These are phyloP conservation scores for Chloris gayana DNA, from an alignment of 176 grass and related monocot species.

Conservation along the genomic window DNA sequence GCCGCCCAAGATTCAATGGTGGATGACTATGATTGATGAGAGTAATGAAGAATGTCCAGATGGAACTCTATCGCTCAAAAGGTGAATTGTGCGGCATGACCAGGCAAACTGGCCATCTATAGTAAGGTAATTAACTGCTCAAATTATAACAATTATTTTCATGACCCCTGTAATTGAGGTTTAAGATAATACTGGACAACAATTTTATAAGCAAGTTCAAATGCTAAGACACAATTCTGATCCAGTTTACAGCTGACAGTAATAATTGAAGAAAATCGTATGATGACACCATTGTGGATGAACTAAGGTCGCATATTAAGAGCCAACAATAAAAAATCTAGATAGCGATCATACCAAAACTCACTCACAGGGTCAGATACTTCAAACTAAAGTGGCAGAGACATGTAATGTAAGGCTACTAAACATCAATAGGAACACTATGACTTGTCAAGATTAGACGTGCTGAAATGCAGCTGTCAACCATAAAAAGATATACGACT, in stretches of 20 bases:
- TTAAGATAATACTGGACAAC: not conserved
- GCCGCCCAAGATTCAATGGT: constrained; percentile 12
- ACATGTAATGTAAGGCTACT: not conserved
- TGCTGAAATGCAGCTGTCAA: not conserved
- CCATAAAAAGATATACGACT: not conserved
- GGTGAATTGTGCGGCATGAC: not conserved
- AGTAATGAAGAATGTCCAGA: not conserved
- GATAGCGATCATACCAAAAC: not conserved
- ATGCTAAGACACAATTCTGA: not conserved
- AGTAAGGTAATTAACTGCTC: not conserved
- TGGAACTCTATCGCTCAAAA: constrained; percentile 4
- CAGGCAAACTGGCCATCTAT: not conserved
- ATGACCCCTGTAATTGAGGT: not conserved
- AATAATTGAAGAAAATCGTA: not conserved
- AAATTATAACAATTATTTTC: not conserved
- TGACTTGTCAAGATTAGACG: constrained; percentile 4
- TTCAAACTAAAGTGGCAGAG: not conserved
- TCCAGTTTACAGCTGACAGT: not conserved
- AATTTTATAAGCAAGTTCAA: not conserved
- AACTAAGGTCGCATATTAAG: no score
- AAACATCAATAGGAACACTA: constrained; percentile 14
- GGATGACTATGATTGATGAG: not conserved
- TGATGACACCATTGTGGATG: no score
- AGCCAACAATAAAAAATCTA: not conserved
- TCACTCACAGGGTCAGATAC: not conserved